Evolutionary conservation across 805 yeast species (phyloP).

Genomic region (Saccharomycopsis malanga): DNA sequence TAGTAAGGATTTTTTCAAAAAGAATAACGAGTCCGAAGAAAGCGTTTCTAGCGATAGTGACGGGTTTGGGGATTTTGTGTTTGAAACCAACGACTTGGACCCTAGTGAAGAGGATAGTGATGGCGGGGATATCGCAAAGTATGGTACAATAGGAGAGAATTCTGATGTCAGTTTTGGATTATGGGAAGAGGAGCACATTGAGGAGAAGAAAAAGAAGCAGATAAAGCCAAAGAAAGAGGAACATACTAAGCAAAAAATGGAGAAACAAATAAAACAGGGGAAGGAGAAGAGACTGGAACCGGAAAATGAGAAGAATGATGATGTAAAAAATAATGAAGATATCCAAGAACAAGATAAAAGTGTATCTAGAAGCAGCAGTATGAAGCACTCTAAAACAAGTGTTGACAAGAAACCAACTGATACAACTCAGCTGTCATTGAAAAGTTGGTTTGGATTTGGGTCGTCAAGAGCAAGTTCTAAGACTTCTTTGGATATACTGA

Average conservation of each 20-base stretch:
- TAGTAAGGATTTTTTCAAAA: conserved; percentile 13
- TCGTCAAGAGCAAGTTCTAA: not conserved
- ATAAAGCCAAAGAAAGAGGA: not conserved
- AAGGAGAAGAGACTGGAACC: not conserved
- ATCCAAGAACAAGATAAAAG: too few relatives aligned
- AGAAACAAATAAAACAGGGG: not conserved
- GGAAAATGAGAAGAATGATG: too few relatives aligned
- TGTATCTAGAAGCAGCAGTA: too few relatives aligned
- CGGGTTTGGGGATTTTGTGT: conserved; percentile 16
- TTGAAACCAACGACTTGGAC: conserved; percentile 1
- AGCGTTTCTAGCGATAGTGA: conserved; percentile 16
- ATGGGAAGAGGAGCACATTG: not conserved
- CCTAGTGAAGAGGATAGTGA: conserved; percentile 1
- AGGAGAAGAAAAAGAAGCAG: not conserved
- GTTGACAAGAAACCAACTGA: too few relatives aligned
- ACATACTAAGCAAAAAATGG: not conserved
- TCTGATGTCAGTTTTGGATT: not conserved
- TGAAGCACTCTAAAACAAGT: too few relatives aligned
- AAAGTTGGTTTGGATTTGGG: conserved; percentile 1
- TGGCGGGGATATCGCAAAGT: conserved; percentile 4
- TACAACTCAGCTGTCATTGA: too few relatives aligned
- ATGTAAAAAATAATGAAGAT: too few relatives aligned
- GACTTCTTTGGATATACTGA: too few relatives aligned
- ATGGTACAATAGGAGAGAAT: conserved; percentile 12
- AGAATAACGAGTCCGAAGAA: conserved; percentile 2